These are phyloP conservation scores for Dioscorea cayenensis DNA, from an alignment of 116 monocot species.

Conservation along the genomic window DNA sequence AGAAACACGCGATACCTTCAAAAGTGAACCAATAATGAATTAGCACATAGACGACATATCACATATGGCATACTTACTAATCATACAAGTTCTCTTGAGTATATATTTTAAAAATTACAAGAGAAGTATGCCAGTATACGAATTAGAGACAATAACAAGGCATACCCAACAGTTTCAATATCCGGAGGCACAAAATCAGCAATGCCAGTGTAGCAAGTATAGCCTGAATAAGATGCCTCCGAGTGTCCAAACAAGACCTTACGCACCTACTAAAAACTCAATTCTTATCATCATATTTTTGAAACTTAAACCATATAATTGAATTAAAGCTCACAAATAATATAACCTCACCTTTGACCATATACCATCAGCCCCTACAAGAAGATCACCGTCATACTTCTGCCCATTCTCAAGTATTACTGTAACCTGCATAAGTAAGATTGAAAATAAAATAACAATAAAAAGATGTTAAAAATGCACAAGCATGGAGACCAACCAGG, in stretches of 20 bases:
- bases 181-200: conserved; percentile 98
- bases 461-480: neutral
- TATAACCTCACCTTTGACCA: conserved; percentile 67
- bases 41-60: neutral
- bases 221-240: conserved; percentile 88
- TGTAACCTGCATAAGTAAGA: conserved; percentile 49
- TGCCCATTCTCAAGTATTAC: conserved; percentile 80
- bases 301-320: neutral
- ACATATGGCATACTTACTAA: neutral
- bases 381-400: conserved; percentile 83
- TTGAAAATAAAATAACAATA: neutral
- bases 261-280: conserved; percentile 51
- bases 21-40: conserved; percentile 10
- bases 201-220: conserved; percentile 98
- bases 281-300: neutral
- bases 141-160: neutral
- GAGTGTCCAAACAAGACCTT: conserved; percentile 63
- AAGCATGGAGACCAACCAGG: too few relatives aligned
- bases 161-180: conserved; percentile 95
- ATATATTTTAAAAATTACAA: neutral
- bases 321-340: neutral
- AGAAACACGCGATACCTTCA: conserved; percentile 97
- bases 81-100: neutral
- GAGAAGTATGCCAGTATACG: neutral
- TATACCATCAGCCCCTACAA: conserved; percentile 98